phyloP scores from a whole-genome alignment of 2,329 filamentous ascomycete genomes.

The Neopestalotiopsis sp. region DNA sequence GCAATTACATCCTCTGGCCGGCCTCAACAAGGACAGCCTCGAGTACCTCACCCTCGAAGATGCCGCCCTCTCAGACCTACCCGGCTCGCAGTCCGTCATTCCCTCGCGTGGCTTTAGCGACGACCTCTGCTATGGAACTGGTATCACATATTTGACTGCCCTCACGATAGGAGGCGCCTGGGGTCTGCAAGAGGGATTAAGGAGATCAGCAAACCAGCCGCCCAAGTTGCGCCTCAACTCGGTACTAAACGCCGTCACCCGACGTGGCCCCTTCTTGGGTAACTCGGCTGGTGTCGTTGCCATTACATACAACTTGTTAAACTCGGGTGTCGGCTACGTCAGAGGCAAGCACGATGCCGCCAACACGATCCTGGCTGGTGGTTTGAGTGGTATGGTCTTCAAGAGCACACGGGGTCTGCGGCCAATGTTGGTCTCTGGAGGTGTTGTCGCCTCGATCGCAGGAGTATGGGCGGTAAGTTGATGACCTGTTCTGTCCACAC shows the following conservation, averaged over 20 bases:
- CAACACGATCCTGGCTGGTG: slow-evolving; percentile 87
- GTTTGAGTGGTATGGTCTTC: slow-evolving; percentile 90
- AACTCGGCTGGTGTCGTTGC: slow-evolving; percentile 96
- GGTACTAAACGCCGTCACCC: slow-evolving; percentile 91
- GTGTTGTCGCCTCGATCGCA: slow-evolving; percentile 84
- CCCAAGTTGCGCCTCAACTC: slow-evolving; percentile 94
- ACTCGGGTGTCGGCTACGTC: slow-evolving; percentile 79
- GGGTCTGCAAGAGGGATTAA: slow-evolving; percentile 89
- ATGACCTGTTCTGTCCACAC: not conserved
- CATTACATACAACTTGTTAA: slow-evolving; percentile 94
- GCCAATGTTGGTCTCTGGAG: slow-evolving; percentile 94
- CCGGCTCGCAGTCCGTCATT: slow-evolving; percentile 84
- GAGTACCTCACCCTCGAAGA: slow-evolving; percentile 97
- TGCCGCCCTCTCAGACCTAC: slow-evolving; percentile 82
- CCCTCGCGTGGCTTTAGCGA: slow-evolving; percentile 97
- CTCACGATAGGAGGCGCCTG: slow-evolving; percentile 86
- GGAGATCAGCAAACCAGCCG: slow-evolving; percentile 75
- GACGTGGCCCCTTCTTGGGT: slow-evolving; percentile 91
- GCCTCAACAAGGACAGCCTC: slow-evolving; percentile 88
- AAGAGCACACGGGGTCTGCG: slow-evolving; percentile 91
- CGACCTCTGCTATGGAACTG: slow-evolving; percentile 96
- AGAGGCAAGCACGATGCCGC: slow-evolving; percentile 87
- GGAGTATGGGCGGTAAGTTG: slow-evolving; percentile 86
- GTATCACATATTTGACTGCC: slow-evolving; percentile 90
- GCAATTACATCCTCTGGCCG: slow-evolving; percentile 89